phyloP scores from a whole-genome alignment of 1,284 basidiomycete species.

The Leccinum fallax region DNA sequence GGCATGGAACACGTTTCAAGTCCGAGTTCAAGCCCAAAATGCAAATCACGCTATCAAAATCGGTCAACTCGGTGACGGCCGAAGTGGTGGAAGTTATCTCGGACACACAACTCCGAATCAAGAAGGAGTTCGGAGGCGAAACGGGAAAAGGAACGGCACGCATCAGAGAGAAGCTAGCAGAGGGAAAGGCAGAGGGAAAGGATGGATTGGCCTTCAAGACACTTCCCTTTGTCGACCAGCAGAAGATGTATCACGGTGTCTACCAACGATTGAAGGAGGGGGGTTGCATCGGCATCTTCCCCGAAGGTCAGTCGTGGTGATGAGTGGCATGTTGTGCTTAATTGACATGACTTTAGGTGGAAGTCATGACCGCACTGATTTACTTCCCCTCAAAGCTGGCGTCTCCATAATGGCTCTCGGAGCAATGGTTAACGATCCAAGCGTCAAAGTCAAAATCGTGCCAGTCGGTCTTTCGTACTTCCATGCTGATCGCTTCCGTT shows the following conservation, averaged over 20 bases:
- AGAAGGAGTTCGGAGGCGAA: slow-evolving; percentile 88
- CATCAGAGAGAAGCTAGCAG: slow-evolving; percentile 67
- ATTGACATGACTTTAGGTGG: slow-evolving; percentile 62
- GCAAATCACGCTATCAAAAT: slow-evolving; percentile 90
- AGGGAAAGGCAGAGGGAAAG: slow-evolving; percentile 54
- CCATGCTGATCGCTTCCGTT: slow-evolving; percentile 93
- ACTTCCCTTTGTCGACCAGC: slow-evolving; percentile 88
- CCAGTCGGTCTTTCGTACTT: slow-evolving; percentile 96
- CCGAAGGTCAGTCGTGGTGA: slow-evolving; percentile 69
- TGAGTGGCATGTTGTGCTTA: slow-evolving; percentile 2
- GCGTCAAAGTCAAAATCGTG: slow-evolving; percentile 86
- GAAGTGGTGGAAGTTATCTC: slow-evolving; percentile 90
- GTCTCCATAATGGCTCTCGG: slow-evolving; percentile 98
- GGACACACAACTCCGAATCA: slow-evolving; percentile 84
- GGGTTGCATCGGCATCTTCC: slow-evolving; percentile 94
- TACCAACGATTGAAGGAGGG: slow-evolving; percentile 88
- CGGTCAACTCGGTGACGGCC: slow-evolving; percentile 75
- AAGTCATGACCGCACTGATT: slow-evolving; percentile 94
- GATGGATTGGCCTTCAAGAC: slow-evolving; percentile 75
- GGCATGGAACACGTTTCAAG: slow-evolving; percentile 80
- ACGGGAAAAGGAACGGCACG: slow-evolving; percentile 75
- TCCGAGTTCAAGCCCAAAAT: slow-evolving; percentile 78
- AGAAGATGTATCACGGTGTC: slow-evolving; percentile 93
- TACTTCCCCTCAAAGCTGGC: slow-evolving; percentile 93
- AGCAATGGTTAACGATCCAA: slow-evolving; percentile 92